Conservation (phyloP, 768 basidiomycete species). For the Lactifluus hygrophoroides region DNA sequence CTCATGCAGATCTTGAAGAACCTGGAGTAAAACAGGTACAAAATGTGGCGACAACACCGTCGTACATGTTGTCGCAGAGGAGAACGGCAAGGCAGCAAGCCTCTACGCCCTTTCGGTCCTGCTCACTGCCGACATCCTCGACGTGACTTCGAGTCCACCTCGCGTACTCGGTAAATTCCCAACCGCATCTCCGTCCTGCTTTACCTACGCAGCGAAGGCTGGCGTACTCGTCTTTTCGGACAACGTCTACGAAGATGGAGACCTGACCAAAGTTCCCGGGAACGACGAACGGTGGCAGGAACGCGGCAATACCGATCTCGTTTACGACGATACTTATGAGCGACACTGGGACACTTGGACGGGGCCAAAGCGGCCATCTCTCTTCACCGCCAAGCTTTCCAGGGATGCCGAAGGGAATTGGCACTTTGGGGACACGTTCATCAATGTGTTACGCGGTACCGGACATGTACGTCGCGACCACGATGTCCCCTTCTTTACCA, state of each 20-base stretch:
- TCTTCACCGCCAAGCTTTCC: constrained; percentile 60
- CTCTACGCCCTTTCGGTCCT: constrained; percentile 54
- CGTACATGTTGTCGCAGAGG: constrained; percentile 53
- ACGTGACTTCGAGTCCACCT: constrained; percentile 30
- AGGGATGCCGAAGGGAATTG: constrained; percentile 44
- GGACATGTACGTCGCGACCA: constrained; percentile 45
- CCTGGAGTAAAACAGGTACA: constrained; percentile 73
- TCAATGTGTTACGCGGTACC: constrained; percentile 57
- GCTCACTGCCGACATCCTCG: constrained; percentile 32
- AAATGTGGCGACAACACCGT: constrained; percentile 80
- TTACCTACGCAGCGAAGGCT: constrained; percentile 49
- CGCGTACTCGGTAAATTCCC: constrained; percentile 57
- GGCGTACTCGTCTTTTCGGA: constrained; percentile 79
- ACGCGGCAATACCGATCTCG: constrained; percentile 57
- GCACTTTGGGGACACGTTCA: constrained; percentile 43
- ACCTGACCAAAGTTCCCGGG: constrained; percentile 56
- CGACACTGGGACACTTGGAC: constrained; percentile 61
- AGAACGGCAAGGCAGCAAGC: constrained; percentile 40
- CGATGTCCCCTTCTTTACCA: neutral
- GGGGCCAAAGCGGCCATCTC: constrained; percentile 57
- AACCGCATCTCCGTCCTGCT: constrained; percentile 58
- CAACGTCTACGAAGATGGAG: constrained; percentile 67
- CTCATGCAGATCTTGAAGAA: constrained; percentile 65
- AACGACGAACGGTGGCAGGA: constrained; percentile 67
- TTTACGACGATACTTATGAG: constrained; percentile 41